Evolutionary conservation across 331 rosid genomes (phyloP).

Genomic region (Acacia pycnantha): DNA sequence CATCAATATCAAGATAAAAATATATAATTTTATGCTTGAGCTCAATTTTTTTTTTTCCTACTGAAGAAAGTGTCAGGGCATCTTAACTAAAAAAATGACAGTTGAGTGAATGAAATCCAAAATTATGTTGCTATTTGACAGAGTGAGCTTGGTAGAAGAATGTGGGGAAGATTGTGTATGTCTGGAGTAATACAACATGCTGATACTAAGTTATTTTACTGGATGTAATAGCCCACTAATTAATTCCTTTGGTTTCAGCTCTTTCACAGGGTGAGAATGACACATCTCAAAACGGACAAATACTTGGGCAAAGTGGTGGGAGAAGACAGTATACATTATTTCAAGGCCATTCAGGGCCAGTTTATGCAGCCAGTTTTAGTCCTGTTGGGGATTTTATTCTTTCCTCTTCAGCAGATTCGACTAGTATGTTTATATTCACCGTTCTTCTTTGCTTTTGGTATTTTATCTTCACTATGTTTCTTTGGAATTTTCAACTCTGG

Average conservation of each 20-base stretch:
- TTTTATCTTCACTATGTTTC: not conserved
- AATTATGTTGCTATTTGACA: not conserved
- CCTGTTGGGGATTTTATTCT: conserved; percentile 67
- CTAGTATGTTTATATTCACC: conserved; percentile 41
- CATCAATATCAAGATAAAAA: not conserved
- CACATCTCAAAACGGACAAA: conserved; percentile 40
- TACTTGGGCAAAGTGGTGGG: conserved; percentile 42
- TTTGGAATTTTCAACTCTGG: not conserved
- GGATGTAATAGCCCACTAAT: not conserved
- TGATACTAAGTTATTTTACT: not conserved
- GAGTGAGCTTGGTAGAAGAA: not conserved
- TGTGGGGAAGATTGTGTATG: not conserved
- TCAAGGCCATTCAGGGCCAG: conserved; percentile 84
- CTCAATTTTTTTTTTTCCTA: not conserved
- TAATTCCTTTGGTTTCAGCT: conserved; percentile 42
- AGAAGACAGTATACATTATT: conserved; percentile 52
- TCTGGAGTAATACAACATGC: not conserved
- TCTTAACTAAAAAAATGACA: not conserved
- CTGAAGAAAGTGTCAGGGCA: not conserved
- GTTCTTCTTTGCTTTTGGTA: not conserved
- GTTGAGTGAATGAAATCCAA: conserved; percentile 13
- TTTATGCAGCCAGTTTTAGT: conserved; percentile 60
- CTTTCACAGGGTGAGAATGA: conserved; percentile 55
- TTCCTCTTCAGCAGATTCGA: conserved; percentile 71
- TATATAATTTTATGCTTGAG: not conserved